Evolutionary conservation across 257 asterid genomes (phyloP), one percentile per base, ranked within the genome.

Genomic region (Gentiana straminea): DNA sequence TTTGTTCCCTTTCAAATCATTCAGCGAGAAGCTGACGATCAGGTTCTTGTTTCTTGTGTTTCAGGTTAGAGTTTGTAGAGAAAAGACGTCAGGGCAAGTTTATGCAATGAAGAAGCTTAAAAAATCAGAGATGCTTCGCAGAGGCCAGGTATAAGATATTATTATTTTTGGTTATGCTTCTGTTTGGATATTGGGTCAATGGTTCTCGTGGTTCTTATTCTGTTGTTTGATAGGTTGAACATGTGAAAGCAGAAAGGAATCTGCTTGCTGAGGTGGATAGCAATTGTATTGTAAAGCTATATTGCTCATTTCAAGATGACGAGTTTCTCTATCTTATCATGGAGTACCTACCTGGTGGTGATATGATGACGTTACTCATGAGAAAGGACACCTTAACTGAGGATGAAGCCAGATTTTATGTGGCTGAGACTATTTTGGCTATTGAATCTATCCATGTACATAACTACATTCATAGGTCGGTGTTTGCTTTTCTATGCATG

Each of bases 321-420:
- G 97, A 89, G 57, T 83, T 75, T 72, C 79, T 89, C 70, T 89
- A 89, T 70, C 97, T 89, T 52, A 75, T 89, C 70, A 89, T 89
- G 97, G 97, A 89, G 76, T 89, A 89, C 76, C 81, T 89, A 57
- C 95, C 97, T 33, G 97, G 97, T 74, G 97, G 97, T 55, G 97
- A 89, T 76, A 72, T 89, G 91, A 89, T 89, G 95, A 85, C 97
- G 10, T 80, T 89, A 68, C 81, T 89, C 53, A 89, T 89, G 97
- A 83, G 95, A 71, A 89, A 85, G 69, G 97, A 89, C 51, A 89
- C 80, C 33, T 73, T 89, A 67, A 74, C 83, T 9, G 97, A 89
- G 73, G 78, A 81, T 55, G 97, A 79, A 73, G 97, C 97, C 62
- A 81, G 83, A 65, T 89, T 89, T 81, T 89, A 89, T 67, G 76